These are phyloP conservation scores for Calonectria naviculata DNA, from an alignment of 2,329 filamentous ascomycete genomes.

Conservation along the genomic window DNA sequence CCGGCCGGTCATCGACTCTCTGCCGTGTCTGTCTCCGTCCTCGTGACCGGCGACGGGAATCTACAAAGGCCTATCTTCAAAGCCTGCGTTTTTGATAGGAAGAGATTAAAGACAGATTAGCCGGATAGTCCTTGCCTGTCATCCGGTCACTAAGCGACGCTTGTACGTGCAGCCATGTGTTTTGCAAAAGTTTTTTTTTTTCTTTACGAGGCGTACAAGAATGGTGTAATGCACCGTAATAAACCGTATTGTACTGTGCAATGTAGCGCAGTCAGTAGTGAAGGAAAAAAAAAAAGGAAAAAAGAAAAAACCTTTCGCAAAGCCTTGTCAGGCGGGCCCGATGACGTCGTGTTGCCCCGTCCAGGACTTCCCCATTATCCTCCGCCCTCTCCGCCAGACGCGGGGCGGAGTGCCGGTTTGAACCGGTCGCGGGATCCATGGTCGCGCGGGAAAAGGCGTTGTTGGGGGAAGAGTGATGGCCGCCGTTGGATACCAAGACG, in stretches of 20 bases:
- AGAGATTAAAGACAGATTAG: not conserved
- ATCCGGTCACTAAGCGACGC: not conserved
- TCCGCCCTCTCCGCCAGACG: not conserved
- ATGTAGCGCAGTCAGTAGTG: not conserved
- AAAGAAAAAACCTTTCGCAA: not conserved
- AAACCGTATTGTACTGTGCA: not conserved
- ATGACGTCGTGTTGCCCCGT: slow-evolving; percentile 7
- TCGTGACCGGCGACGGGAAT: not conserved
- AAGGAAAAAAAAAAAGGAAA: not conserved
- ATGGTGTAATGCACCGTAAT: not conserved
- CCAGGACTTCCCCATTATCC: not conserved
- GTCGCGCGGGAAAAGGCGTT: not conserved
- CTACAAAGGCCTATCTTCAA: not conserved
- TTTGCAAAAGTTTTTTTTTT: not conserved
- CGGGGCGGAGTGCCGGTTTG: not conserved
- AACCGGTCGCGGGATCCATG: not conserved
- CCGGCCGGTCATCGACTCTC: not conserved
- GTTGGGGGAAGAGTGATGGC: not conserved
- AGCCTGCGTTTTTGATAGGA: not conserved
- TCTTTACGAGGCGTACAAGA: not conserved
- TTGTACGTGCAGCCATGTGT: not conserved
- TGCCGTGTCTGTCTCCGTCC: not conserved
- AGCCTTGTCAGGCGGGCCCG: not conserved
- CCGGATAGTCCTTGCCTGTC: not conserved
- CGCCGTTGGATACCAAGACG: not conserved